These are phyloP conservation scores for Macrophomina phaseolina DNA, from an alignment of 2,329 filamentous ascomycete genomes.

Conservation along the genomic window DNA sequence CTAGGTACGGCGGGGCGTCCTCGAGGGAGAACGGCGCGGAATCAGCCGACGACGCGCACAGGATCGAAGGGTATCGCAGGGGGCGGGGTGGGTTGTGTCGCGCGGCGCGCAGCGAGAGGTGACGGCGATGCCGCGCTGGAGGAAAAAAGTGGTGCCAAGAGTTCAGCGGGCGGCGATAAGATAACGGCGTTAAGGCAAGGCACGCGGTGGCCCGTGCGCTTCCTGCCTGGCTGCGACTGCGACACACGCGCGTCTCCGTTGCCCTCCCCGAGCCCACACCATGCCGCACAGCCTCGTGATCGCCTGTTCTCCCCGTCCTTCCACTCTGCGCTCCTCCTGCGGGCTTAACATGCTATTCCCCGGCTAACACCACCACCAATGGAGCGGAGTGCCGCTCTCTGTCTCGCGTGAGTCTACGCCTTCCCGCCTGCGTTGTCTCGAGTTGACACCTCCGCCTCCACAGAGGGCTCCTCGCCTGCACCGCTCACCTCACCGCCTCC, in stretches of 20 bases:
- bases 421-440: neutral
- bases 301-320: neutral
- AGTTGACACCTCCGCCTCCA: slow-evolving; percentile 1
- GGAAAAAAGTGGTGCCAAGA: slow-evolving; percentile 24
- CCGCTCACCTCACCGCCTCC: slow-evolving; percentile 40
- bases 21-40: neutral
- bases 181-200: neutral
- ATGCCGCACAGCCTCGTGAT: slow-evolving; percentile 14
- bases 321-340: neutral
- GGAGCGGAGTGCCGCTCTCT: slow-evolving; percentile 18
- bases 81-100: neutral
- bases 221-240: neutral
- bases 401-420: neutral
- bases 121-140: neutral
- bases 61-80: neutral
- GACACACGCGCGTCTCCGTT: neutral
- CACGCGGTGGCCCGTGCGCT: neutral
- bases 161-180: slow-evolving; percentile 12
- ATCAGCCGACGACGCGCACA: neutral
- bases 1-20: neutral
- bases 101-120: neutral
- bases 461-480: slow-evolving; percentile 44
- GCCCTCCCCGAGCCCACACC: neutral
- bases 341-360: neutral
- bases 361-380: slow-evolving; percentile 11